Evolutionary conservation across 1,284 basidiomycete genomes (phyloP).

Genomic region (Cutaneotrichosporon sp.): DNA sequence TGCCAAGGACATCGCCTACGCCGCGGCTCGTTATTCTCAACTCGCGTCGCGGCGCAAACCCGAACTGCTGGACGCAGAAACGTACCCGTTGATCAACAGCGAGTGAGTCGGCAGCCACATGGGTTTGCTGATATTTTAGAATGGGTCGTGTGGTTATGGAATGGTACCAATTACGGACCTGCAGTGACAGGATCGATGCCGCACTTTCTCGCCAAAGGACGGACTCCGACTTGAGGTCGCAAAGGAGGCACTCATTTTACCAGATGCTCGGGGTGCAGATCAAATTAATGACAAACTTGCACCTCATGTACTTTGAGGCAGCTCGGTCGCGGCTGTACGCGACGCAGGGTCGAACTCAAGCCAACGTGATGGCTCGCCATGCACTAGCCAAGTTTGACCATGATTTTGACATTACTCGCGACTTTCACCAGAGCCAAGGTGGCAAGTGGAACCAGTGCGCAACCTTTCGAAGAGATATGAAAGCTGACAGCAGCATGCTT

Average conservation of each 20-base stretch:
- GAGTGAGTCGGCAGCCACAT: conserved; percentile 53
- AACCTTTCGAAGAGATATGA: no score
- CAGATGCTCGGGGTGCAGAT: conserved; percentile 62
- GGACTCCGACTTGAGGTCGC: no score
- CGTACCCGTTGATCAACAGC: conserved; percentile 60
- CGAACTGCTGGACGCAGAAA: conserved; percentile 60
- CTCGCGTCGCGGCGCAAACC: conserved; percentile 56
- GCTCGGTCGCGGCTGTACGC: conserved; percentile 58
- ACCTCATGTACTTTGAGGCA: conserved; percentile 54
- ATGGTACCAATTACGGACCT: no score
- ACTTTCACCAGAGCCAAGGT: conserved; percentile 58
- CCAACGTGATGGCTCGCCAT: conserved; percentile 56
- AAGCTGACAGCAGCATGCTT: conserved; percentile 55
- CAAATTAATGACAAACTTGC: conserved; percentile 50
- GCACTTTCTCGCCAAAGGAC: no score
- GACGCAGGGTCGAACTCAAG: conserved; percentile 59
- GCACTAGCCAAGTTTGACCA: conserved; percentile 49
- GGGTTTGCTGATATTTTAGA: conserved; percentile 37
- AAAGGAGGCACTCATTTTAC: conserved; percentile 53
- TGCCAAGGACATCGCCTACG: conserved; percentile 43
- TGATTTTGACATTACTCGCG: conserved; percentile 30
- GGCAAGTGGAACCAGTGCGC: conserved; percentile 50
- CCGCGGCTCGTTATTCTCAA: conserved; percentile 12
- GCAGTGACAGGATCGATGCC: no score
- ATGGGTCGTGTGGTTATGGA: conserved; percentile 52